Evolutionary conservation across 768 basidiomycete genomes (phyloP).

Genomic region (Hericium rajendrae): DNA sequence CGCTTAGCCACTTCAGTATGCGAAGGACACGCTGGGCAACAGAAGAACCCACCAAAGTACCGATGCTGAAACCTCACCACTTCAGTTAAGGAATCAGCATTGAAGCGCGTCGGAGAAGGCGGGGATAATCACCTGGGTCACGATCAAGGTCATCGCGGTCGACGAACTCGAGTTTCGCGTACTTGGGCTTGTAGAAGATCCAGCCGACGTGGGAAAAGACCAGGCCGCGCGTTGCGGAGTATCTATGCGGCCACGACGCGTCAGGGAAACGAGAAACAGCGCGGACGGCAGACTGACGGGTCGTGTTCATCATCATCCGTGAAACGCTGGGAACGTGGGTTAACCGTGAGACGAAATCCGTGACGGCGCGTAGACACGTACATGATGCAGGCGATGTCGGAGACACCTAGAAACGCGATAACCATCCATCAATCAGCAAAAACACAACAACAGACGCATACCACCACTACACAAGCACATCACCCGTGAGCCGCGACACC

Average conservation of each 20-base stretch:
- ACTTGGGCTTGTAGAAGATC: conserved; percentile 73
- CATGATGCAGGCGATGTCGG: conserved; percentile 69
- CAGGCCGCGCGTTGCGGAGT: conserved; percentile 64
- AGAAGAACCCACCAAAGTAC: conserved; percentile 40
- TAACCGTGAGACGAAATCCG: background rate
- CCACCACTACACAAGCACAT: conserved; percentile 10
- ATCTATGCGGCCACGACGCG: conserved; percentile 28
- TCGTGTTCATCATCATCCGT: conserved; percentile 62
- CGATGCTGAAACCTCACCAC: conserved; percentile 66
- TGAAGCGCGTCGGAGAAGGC: background rate
- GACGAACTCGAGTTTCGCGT: conserved; percentile 50
- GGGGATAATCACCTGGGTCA: conserved; percentile 46
- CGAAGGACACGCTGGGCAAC: background rate
- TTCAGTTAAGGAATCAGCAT: conserved; percentile 15
- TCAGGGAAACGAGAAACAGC: background rate
- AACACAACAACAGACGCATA: background rate
- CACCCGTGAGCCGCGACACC: too few relatives aligned
- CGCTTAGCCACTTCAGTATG: background rate
- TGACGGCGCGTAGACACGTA: conserved; percentile 21
- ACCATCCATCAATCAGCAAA: conserved; percentile 28
- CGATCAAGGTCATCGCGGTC: conserved; percentile 59
- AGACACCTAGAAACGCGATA: conserved; percentile 53
- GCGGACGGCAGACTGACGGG: conserved; percentile 29
- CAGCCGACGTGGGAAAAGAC: conserved; percentile 78
- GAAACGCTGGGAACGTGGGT: conserved; percentile 37